Evolutionary conservation across 2,329 filamentous ascomycete species (phyloP).

Genomic region (Domatiomyces catenatus): DNA sequence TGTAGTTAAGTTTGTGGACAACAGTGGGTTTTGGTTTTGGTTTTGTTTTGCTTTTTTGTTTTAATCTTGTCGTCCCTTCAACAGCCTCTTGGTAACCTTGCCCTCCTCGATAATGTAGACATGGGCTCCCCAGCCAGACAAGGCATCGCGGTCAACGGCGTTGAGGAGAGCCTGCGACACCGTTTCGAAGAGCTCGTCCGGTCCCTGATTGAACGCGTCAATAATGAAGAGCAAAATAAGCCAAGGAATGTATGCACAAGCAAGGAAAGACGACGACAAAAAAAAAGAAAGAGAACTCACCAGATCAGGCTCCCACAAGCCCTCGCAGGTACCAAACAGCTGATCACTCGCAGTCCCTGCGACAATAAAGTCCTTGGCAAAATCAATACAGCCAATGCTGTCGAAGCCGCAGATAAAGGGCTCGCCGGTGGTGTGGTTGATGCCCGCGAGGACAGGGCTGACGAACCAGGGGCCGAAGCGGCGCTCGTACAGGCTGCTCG

Average conservation of each 20-base stretch:
- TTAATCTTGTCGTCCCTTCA: slow-evolving; percentile 94
- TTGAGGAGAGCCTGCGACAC: slow-evolving; percentile 92
- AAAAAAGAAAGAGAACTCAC: too few species aligned
- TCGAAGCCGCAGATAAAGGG: slow-evolving; percentile 99
- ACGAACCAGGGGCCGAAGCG: slow-evolving; percentile 96
- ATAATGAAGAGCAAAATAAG: slow-evolving; percentile 1
- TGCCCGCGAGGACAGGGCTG: slow-evolving; percentile 80
- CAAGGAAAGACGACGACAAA: not conserved
- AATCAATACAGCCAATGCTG: slow-evolving; percentile 98
- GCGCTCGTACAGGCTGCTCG: slow-evolving; percentile 78
- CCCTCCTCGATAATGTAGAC: slow-evolving; percentile 99
- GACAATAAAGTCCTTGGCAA: slow-evolving; percentile 98
- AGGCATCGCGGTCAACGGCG: slow-evolving; percentile 87
- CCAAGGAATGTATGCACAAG: not conserved
- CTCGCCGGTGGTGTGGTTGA: slow-evolving; percentile 84
- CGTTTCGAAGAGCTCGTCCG: slow-evolving; percentile 95
- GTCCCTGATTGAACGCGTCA: slow-evolving; percentile 39
- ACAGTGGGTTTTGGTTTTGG: not conserved
- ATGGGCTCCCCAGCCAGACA: slow-evolving; percentile 95
- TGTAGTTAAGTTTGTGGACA: not conserved
- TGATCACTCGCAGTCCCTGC: slow-evolving; percentile 92
- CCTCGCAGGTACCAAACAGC: slow-evolving; percentile 96
- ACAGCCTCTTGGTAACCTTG: slow-evolving; percentile 96
- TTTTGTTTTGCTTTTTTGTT: not conserved
- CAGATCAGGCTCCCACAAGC: slow-evolving; percentile 92